phyloP scores from a whole-genome alignment of 2,329 filamentous ascomycete species.

The Penicillium sp. region DNA sequence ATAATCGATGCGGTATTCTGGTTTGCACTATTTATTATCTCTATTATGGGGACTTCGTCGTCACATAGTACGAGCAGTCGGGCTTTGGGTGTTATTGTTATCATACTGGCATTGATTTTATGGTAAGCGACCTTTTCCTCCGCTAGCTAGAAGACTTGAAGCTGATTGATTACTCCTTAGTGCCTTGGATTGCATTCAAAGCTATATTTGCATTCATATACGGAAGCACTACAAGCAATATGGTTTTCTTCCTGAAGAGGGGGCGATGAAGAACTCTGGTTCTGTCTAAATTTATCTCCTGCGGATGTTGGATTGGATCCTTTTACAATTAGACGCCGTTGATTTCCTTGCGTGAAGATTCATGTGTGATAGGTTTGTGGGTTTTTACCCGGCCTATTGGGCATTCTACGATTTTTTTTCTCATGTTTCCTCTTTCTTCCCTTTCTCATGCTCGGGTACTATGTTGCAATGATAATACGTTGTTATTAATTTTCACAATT shows the following conservation, averaged over 20 bases:
- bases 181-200: conserved; percentile 18
- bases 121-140: conserved; percentile 21
- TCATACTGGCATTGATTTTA: conserved; percentile 22
- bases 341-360: neutral
- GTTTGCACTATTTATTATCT: conserved; percentile 35
- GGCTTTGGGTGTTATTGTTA: conserved; percentile 29
- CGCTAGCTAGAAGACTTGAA: neutral
- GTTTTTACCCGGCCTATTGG: neutral
- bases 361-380: neutral
- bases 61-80: conserved; percentile 24
- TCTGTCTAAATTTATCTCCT: neutral
- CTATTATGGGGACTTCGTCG: conserved; percentile 25
- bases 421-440: neutral
- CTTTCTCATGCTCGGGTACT: neutral
- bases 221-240: conserved; percentile 21
- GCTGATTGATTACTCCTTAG: conserved; percentile 4
- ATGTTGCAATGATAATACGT: neutral
- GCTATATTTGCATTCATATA: conserved; percentile 26
- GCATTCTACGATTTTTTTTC: neutral
- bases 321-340: neutral
- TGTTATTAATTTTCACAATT: neutral
- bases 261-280: neutral
- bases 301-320: neutral
- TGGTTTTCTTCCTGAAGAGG: conserved; percentile 12
- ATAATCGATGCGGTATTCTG: conserved; percentile 36